Conservation (phyloP, 164 flowering plant genomes). For the Magnolia officinalis region DNA sequence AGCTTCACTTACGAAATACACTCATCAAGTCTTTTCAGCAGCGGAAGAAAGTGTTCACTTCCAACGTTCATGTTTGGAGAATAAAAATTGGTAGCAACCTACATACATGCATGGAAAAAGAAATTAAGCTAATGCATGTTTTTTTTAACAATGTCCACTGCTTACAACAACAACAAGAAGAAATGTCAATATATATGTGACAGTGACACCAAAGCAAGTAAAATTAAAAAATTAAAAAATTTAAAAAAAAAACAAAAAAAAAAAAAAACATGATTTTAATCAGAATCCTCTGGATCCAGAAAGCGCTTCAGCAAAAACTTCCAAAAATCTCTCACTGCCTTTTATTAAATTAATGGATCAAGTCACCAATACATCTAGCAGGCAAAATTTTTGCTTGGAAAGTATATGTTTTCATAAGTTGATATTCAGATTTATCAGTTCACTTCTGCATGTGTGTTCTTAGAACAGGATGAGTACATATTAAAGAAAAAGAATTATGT, state of each 20-base stretch:
- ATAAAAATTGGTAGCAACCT: slow-evolving; percentile 85
- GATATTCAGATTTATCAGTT: no score
- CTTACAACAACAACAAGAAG: no score
- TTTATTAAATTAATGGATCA: background rate
- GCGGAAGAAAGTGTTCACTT: slow-evolving; percentile 72
- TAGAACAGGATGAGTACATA: background rate
- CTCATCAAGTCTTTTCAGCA: slow-evolving; percentile 89
- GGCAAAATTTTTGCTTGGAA: background rate
- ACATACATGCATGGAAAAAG: slow-evolving; percentile 22
- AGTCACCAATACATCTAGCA: background rate
- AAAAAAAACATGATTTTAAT: no score
- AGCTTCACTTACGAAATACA: slow-evolving; percentile 79
- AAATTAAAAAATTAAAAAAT: no score
- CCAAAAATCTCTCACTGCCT: no score
- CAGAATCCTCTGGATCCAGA: no score
- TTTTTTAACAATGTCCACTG: no score
- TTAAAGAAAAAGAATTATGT: background rate
- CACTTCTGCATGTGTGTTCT: no score
- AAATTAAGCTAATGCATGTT: background rate
- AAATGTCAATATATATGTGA: no score
- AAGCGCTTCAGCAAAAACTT: no score
- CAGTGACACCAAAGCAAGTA: no score
- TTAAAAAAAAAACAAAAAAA: no score
- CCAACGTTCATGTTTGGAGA: slow-evolving; percentile 79
- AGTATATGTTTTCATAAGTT: background rate